Evolutionary conservation across 805 yeast genomes (phyloP).

Genomic region (Lipomyces yamadae): DNA sequence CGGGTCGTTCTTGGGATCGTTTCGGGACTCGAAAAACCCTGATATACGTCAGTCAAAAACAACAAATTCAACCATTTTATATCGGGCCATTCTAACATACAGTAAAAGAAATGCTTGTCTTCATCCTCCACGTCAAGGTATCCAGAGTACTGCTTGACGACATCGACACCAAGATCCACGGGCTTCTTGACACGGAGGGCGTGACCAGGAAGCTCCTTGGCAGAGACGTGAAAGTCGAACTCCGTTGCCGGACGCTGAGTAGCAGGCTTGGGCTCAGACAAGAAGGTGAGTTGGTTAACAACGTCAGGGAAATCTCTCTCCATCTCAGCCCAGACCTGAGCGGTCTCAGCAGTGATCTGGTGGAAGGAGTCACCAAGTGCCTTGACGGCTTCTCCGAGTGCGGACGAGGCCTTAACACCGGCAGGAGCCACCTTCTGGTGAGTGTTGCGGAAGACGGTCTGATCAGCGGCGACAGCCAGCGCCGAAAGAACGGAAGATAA

Average conservation of each 20-base stretch:
- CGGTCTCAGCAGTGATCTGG: constrained; percentile 33
- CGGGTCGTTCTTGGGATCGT: constrained; percentile 85
- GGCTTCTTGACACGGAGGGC: constrained; percentile 71
- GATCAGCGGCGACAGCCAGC: constrained; percentile 18
- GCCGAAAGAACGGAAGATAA: constrained; percentile 31
- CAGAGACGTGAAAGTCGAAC: constrained; percentile 51
- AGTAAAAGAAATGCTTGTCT: constrained; percentile 89
- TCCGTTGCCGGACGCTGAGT: constrained; percentile 41
- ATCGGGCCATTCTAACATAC: constrained; percentile 5
- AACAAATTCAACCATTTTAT: too few species aligned
- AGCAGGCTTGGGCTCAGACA: constrained; percentile 38
- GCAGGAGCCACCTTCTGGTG: constrained; percentile 7
- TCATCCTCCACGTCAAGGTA: constrained; percentile 75
- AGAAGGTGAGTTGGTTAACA: constrained; percentile 32
- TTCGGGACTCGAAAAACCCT: constrained; percentile 88
- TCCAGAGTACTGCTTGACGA: constrained; percentile 77
- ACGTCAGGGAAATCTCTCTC: constrained; percentile 38
- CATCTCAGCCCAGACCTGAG: constrained; percentile 39
- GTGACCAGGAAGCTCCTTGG: constrained; percentile 53
- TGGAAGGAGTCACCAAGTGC: constrained; percentile 33
- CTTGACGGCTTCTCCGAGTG: constrained; percentile 28
- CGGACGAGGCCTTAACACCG: constrained; percentile 31
- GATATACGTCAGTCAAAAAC: not conserved
- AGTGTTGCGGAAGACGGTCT: constrained; percentile 7
- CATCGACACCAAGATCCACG: constrained; percentile 72